A percentile compares a stretch with the other conserved stretches of the same genome.
Conservation (phyloP, 768 basidiomycete species). For the Agrocybe praecox region DNA sequence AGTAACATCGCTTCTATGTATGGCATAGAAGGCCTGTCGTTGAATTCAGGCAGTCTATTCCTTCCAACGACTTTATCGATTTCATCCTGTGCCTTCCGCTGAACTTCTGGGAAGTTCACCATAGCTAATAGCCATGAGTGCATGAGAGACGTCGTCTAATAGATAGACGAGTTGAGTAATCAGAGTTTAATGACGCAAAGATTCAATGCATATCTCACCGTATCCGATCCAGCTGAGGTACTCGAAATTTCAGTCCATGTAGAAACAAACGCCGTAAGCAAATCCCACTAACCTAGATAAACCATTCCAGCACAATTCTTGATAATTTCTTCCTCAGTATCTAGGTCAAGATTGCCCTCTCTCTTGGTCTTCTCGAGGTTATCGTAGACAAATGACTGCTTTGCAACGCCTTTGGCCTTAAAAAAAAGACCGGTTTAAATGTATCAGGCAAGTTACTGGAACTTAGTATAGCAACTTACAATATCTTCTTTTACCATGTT, state of each 20-base stretch:
- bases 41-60: slow-evolving; percentile 42
- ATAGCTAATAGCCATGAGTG: slow-evolving; percentile 34
- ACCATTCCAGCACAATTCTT: slow-evolving; percentile 43
- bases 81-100: slow-evolving; percentile 44
- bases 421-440: neutral
- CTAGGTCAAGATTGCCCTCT: neutral
- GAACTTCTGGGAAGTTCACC: slow-evolving; percentile 42
- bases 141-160: slow-evolving; percentile 29
- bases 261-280: neutral
- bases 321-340: slow-evolving; percentile 32
- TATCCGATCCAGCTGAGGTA: slow-evolving; percentile 19
- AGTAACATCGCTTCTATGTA: slow-evolving; percentile 45
- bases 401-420: slow-evolving; percentile 23
- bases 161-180: neutral
- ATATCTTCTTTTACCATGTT: slow-evolving; percentile 25
- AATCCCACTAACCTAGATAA: slow-evolving; percentile 34
- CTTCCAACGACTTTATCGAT: slow-evolving; percentile 40
- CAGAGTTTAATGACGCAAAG: neutral
- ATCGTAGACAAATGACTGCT: slow-evolving; percentile 26
- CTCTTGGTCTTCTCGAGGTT: slow-evolving; percentile 23
- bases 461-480: slow-evolving; percentile 19
- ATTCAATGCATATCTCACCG: slow-evolving; percentile 5
- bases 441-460: neutral
- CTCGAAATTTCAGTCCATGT: neutral
- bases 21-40: slow-evolving; percentile 39